These are phyloP conservation scores for Botrytis byssoidea DNA, from an alignment of 2,329 filamentous ascomycete species.

Conservation along the genomic window DNA sequence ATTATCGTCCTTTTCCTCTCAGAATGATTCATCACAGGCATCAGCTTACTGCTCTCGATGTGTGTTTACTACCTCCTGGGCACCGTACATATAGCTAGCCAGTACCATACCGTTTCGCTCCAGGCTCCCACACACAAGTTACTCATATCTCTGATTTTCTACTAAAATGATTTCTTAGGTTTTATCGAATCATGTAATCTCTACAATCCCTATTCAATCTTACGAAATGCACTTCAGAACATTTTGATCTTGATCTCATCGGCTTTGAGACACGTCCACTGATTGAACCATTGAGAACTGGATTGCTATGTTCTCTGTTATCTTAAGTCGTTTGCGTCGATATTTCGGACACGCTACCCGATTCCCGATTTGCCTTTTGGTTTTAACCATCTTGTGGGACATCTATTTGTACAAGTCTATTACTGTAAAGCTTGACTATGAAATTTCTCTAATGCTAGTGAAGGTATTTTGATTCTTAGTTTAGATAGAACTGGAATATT, in stretches of 20 bases:
- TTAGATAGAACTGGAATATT: neutral
- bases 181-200: neutral
- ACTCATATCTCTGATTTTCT: too few species aligned
- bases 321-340: rapidly evolving
- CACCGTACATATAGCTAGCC: neutral
- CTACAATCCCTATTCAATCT: neutral
- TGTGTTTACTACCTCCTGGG: neutral
- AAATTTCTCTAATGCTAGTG: neutral
- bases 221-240: neutral
- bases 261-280: neutral
- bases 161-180: neutral
- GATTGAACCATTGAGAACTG: neutral
- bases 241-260: neutral
- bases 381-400: neutral
- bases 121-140: too few species aligned
- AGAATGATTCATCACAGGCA: neutral
- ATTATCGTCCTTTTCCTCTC: neutral
- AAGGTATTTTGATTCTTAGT: neutral
- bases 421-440: neutral
- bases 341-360: neutral
- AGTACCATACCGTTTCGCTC: neutral
- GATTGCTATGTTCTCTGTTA: neutral
- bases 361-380: neutral
- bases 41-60: neutral
- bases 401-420: too few species aligned